Conservation (phyloP, 2,329 filamentous ascomycete genomes). For the Bimuria novae-zelandiae region DNA sequence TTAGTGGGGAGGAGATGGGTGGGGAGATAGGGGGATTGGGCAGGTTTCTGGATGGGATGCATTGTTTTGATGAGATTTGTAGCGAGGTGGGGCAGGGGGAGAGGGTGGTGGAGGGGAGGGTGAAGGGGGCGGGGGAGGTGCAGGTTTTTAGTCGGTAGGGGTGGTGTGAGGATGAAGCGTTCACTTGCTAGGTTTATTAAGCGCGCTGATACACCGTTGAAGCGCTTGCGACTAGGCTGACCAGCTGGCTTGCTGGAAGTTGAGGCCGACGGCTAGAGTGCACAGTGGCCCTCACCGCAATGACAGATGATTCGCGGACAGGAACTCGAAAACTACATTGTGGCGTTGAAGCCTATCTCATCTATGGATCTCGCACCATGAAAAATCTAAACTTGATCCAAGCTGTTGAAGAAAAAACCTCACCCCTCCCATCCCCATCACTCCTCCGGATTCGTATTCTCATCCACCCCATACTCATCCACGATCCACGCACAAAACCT, state of each 20-base stretch:
- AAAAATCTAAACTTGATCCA: neutral
- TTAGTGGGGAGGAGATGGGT: constrained; percentile 23
- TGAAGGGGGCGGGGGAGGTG: constrained; percentile 56
- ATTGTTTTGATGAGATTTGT: constrained; percentile 82
- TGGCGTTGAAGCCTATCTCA: neutral
- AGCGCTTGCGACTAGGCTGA: too few species aligned
- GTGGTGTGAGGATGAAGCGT: too few species aligned
- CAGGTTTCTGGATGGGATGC: constrained; percentile 73
- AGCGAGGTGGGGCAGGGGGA: constrained; percentile 74
- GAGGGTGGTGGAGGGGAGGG: constrained; percentile 68
- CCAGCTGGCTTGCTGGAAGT: too few species aligned
- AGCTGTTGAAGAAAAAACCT: constrained; percentile 1
- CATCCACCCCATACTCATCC: constrained; percentile 66
- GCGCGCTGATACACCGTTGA: too few species aligned
- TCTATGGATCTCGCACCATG: neutral
- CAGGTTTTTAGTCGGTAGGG: constrained; percentile 32
- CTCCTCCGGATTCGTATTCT: constrained; percentile 53
- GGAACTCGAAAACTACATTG: too few species aligned
- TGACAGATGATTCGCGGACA: too few species aligned
- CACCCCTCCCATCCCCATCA: constrained; percentile 14
- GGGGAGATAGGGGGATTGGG: constrained; percentile 57
- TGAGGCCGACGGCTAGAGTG: too few species aligned
- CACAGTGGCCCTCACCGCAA: too few species aligned
- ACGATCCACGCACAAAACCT: constrained; percentile 90
- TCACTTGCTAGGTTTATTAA: too few species aligned